Evolutionary conservation across 768 basidiomycete genomes (phyloP), one percentile per base, ranked within the genome.

Genomic region (Hygrophorus pudorinus): DNA sequence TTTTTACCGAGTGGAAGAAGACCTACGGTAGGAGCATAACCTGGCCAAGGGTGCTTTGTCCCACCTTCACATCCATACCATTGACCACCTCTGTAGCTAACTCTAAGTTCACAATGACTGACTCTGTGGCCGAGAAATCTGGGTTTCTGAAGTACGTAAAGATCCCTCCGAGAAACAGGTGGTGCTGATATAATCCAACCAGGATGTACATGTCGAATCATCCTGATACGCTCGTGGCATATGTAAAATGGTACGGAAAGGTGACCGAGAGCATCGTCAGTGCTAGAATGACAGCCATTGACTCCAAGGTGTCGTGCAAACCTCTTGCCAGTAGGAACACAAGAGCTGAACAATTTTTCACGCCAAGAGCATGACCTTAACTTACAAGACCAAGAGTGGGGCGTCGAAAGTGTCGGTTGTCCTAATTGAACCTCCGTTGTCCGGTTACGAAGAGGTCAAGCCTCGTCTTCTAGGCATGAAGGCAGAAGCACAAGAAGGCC

Each of bases 131-230:
- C 10, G 77, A 77, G 9, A 84, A 81, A 53, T 85, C 85, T 14
- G 67, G 65, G 1, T 91, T 87, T 57, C 69, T 90, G 34, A 75
- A 24, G 24, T 24, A 7, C 24, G 24, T 24, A n/a, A n/a, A n/a
- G n/a, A n/a, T n/a, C n/a, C n/a, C n/a, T n/a, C n/a, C n/a, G n/a
- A n/a, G n/a, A 24, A 24, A 7, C 4, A 24, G 3, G 24, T 7
- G 7, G 24, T 24, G 24, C 24, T 24, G 24, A 24, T 24, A 24
- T 7, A 24, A 24, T 24, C 7, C 24, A 24, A 24, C 7, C 24
- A 24, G 76, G 58, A 83, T 78, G 75, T 91, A 90, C 66, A 90
- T 89, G 87, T 80, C 75, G 24, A 78, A 67, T 49, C 88, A 89
- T 54, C 83, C 83, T 0, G 86, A 89, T 56, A 89, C 87, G 1